Percentiles rank a stretch among this genome's conserved stretches.
Evolutionary conservation across 2,329 filamentous ascomycete genomes (phyloP).

Genomic region (Acrocalymma vagum): DNA sequence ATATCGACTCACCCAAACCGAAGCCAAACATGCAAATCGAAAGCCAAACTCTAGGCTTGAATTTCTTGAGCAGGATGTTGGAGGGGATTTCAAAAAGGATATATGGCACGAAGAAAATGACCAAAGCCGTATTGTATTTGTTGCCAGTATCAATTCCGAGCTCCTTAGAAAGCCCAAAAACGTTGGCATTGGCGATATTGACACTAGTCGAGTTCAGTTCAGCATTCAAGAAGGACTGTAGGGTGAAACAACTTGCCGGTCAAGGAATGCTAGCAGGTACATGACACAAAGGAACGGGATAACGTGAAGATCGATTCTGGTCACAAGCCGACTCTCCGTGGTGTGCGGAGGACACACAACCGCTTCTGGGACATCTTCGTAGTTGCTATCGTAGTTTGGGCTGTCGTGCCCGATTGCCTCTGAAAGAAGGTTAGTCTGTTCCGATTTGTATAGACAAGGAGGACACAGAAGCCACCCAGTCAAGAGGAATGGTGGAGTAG

Average conservation of each 20-base stretch:
- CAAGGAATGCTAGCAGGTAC: slow-evolving; percentile 60
- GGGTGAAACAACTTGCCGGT: slow-evolving; percentile 39
- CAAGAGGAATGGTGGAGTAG: too few relatives aligned
- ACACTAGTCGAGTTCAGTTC: slow-evolving; percentile 42
- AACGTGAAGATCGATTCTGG: slow-evolving; percentile 57
- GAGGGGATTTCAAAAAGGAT: slow-evolving; percentile 63
- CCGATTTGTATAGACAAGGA: too few relatives aligned
- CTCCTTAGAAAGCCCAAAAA: slow-evolving; percentile 58
- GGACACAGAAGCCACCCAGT: too few relatives aligned
- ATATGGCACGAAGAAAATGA: slow-evolving; percentile 64
- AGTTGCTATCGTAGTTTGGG: slow-evolving; percentile 33
- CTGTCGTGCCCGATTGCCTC: too few relatives aligned
- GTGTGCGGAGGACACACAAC: slow-evolving; percentile 58
- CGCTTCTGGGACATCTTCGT: slow-evolving; percentile 49
- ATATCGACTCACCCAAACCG: slow-evolving; percentile 61
- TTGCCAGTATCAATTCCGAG: slow-evolving; percentile 52
- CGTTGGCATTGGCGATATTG: slow-evolving; percentile 63
- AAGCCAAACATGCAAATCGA: slow-evolving; percentile 86
- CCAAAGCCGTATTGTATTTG: slow-evolving; percentile 60
- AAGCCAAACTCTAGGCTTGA: slow-evolving; percentile 65
- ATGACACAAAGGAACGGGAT: slow-evolving; percentile 60
- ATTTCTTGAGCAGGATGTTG: slow-evolving; percentile 61
- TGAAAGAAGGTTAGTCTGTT: too few relatives aligned
- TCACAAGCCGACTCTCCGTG: slow-evolving; percentile 56
- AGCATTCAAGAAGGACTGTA: neutral